Percentiles rank a stretch among this genome's conserved stretches.
Evolutionary conservation across 805 yeast species (phyloP).

Genomic region (Tetrapisispora phaffii): DNA sequence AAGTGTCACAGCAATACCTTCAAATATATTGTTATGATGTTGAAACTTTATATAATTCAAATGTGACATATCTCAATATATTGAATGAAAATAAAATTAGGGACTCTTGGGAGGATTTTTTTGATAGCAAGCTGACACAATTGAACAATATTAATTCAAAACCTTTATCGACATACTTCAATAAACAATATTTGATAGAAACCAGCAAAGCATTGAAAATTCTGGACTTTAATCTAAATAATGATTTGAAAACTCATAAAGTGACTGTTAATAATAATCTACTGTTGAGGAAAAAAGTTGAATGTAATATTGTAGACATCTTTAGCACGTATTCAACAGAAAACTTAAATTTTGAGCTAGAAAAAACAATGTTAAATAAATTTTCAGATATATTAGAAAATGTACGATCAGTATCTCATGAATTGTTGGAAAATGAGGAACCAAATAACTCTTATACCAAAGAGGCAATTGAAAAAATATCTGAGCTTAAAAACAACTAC

Average conservation of each 20-base stretch:
- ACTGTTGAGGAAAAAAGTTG: conserved; percentile 7
- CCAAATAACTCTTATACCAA: conserved; percentile 4
- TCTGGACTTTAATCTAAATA: conserved; percentile 10
- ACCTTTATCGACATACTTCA: conserved; percentile 12
- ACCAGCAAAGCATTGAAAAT: conserved; percentile 5
- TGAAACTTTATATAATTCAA: conserved; percentile 35
- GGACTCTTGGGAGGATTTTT: conserved; percentile 34
- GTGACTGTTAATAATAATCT: conserved; percentile 12
- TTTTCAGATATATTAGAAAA: conserved; percentile 18
- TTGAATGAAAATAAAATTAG: conserved; percentile 35
- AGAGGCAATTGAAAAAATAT: conserved; percentile 4
- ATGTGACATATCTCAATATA: conserved; percentile 31
- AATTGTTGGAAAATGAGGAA: conserved; percentile 12
- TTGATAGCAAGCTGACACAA: conserved; percentile 14
- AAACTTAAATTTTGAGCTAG: conserved; percentile 15
- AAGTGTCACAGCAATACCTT: conserved; percentile 40
- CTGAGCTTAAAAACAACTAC: conserved; percentile 8
- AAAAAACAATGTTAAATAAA: conserved; percentile 17
- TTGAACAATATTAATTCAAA: conserved; percentile 7
- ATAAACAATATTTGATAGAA: conserved; percentile 5
- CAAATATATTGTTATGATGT: conserved; percentile 41
- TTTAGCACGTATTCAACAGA: conserved; percentile 8
- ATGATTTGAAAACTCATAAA: conserved; percentile 13
- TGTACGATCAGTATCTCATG: conserved; percentile 11
- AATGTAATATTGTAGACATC: conserved; percentile 5